These are phyloP conservation scores for Aspergillus ellipticus DNA, from an alignment of 495 filamentous ascomycete genomes.

Conservation along the genomic window DNA sequence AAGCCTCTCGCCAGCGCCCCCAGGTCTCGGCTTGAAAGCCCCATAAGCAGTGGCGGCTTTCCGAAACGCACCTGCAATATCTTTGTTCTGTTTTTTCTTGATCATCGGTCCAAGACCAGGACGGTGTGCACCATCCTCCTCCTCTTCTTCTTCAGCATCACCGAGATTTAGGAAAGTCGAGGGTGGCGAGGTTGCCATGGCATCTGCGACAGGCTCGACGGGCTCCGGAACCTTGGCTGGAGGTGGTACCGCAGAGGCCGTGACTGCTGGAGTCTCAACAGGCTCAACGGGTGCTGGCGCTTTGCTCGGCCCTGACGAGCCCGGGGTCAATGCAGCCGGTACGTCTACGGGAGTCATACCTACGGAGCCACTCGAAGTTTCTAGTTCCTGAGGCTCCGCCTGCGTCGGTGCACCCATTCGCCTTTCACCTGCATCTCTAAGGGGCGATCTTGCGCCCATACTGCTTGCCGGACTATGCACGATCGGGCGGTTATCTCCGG, in stretches of 20 bases:
- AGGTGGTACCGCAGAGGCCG: neutral
- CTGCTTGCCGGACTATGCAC: conserved; percentile 22
- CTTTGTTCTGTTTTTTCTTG: conserved; percentile 66
- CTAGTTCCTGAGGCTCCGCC: conserved; percentile 15
- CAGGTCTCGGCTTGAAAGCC: conserved; percentile 80
- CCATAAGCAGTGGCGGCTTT: conserved; percentile 79
- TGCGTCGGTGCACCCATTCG: conserved; percentile 12
- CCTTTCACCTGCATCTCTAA: conserved; percentile 24
- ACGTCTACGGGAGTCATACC: conserved; percentile 13
- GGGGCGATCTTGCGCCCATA: conserved; percentile 22
- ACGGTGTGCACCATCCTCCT: conserved; percentile 51
- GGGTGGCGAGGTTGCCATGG: conserved; percentile 7
- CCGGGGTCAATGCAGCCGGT: conserved; percentile 23
- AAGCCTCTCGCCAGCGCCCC: conserved; percentile 74
- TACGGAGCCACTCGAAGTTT: conserved; percentile 10
- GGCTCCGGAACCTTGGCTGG: conserved; percentile 8
- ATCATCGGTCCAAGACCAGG: conserved; percentile 91
- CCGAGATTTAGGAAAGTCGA: conserved; percentile 18
- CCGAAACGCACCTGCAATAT: conserved; percentile 74
- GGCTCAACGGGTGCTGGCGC: conserved; percentile 17
- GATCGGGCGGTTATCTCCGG: conserved; percentile 22
- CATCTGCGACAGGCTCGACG: conserved; percentile 8
- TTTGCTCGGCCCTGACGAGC: conserved; percentile 15
- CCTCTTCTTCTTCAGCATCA: conserved; percentile 31
- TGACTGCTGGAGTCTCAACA: conserved; percentile 6